Conservation (phyloP, 257 asterid species). For the Solanum pennellii region DNA sequence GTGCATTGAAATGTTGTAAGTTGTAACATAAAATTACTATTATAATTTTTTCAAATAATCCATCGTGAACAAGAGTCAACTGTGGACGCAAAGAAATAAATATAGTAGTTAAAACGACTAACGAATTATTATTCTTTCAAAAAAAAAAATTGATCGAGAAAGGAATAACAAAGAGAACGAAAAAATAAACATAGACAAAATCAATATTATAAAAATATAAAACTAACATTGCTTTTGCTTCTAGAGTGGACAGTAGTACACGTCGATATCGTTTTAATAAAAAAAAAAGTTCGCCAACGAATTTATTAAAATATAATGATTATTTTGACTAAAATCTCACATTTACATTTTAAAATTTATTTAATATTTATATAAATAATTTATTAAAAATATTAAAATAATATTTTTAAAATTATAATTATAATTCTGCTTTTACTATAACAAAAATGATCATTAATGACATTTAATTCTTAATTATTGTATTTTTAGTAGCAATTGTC, state of each 20-base stretch:
- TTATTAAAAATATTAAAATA: background rate
- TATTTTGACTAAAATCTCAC: background rate
- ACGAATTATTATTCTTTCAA: accelerated
- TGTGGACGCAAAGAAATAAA: background rate
- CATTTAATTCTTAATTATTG: no score
- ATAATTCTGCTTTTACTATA: accelerated
- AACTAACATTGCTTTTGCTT: background rate
- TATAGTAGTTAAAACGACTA: background rate
- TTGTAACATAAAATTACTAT: background rate
- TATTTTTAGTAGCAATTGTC: accelerated
- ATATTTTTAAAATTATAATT: background rate
- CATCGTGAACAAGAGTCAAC: background rate
- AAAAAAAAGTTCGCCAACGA: background rate
- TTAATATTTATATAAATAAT: background rate
- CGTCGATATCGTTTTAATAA: background rate
- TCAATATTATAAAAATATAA: background rate
- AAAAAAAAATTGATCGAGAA: background rate
- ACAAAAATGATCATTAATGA: no score
- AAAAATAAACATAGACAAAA: background rate
- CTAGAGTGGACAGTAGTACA: background rate
- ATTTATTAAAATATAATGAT: background rate
- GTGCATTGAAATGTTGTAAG: background rate
- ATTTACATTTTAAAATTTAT: background rate
- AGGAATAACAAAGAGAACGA: background rate
- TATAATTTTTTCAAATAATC: background rate